phyloP scores from a whole-genome alignment of 495 filamentous ascomycete species.

The Penicillium atrosanguineum region DNA sequence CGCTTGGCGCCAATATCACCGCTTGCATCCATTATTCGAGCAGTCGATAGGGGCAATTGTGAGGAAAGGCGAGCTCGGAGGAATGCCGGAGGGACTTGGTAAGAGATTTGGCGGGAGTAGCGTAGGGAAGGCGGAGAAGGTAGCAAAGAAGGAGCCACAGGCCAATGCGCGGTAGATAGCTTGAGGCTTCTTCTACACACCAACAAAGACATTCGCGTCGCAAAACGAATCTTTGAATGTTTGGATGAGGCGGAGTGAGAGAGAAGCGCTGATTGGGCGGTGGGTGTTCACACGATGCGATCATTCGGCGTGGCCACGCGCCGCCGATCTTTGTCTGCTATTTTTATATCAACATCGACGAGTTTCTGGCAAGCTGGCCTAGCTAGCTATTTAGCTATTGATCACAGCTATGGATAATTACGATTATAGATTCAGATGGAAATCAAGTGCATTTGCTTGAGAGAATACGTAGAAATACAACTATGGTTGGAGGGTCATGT shows the following conservation, averaged over 20 bases:
- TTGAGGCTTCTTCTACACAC: constrained; percentile 8
- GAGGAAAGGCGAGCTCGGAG: constrained; percentile 4
- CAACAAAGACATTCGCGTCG: constrained; percentile 19
- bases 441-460: not conserved
- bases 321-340: constrained; percentile 1
- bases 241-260: constrained; percentile 14
- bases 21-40: constrained; percentile 49
- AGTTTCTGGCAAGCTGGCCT: too few species aligned
- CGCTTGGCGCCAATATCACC: constrained; percentile 55
- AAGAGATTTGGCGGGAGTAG: constrained; percentile 5
- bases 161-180: constrained; percentile 1
- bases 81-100: constrained; percentile 8
- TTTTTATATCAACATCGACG: not conserved
- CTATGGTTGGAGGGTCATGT: not conserved
- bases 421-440: not conserved
- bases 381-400: not conserved
- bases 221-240: not conserved
- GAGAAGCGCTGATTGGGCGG: constrained; percentile 15
- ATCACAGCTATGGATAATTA: not conserved
- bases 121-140: constrained; percentile 2
- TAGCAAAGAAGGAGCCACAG: constrained; percentile 4
- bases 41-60: constrained; percentile 3
- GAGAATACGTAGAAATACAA: not conserved
- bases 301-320: constrained; percentile 20
- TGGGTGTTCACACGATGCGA: constrained; percentile 16